Percentiles rank a stretch among this genome's conserved stretches.
Conservation (phyloP, 1,139 yeast species). For the Scheffersomyces cryptocercus region DNA sequence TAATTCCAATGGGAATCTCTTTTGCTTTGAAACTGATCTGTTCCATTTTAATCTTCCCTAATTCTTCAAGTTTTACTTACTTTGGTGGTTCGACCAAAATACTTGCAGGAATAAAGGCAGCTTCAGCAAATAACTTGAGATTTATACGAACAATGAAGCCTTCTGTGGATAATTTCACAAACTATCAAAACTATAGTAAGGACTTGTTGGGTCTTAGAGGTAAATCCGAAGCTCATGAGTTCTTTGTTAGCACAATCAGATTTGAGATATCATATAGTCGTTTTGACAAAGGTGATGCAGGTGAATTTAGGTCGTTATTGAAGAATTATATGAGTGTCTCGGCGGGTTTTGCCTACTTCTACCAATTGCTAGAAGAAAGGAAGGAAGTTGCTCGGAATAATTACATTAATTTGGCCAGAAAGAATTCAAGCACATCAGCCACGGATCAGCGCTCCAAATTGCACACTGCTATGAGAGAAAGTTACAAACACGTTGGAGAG, state of each 20-base stretch:
- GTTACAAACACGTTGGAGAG: constrained; percentile 33
- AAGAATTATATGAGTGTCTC: constrained; percentile 24
- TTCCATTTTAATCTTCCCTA: constrained; percentile 29
- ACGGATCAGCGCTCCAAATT: constrained; percentile 9
- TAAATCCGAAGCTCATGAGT: constrained; percentile 21
- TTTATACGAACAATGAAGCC: constrained; percentile 32
- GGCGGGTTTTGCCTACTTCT: constrained; percentile 33
- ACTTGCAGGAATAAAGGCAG: constrained; percentile 15
- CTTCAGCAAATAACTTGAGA: constrained; percentile 21
- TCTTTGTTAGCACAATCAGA: constrained; percentile 20
- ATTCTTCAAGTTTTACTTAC: constrained; percentile 28
- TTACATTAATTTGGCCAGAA: constrained; percentile 11
- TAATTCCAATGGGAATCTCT: constrained; percentile 29
- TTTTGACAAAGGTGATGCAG: constrained; percentile 30
- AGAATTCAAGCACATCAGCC: constrained; percentile 9
- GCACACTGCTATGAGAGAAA: constrained; percentile 27
- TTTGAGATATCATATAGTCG: constrained; percentile 32
- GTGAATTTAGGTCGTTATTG: constrained; percentile 25
- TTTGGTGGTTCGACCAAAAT: constrained; percentile 19
- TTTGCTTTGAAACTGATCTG: constrained; percentile 20
- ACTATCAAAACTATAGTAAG: constrained; percentile 20
- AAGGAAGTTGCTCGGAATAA: constrained; percentile 18
- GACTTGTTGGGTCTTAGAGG: constrained; percentile 22
- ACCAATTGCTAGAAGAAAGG: constrained; percentile 31
- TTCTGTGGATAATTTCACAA: constrained; percentile 24